These are phyloP conservation scores for Carex kokanica DNA, from an alignment of 176 grass and related monocot genomes.

Conservation along the genomic window DNA sequence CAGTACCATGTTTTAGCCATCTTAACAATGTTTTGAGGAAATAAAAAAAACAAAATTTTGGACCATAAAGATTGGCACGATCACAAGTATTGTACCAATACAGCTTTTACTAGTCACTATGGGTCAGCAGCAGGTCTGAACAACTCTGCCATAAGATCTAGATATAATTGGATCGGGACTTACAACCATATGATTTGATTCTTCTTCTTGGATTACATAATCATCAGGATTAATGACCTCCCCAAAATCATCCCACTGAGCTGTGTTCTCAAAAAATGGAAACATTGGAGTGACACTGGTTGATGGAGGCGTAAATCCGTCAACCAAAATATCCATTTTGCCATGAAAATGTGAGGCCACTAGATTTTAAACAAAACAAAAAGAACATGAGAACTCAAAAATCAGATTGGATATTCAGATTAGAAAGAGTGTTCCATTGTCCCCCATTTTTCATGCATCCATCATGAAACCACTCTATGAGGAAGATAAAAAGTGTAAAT, in stretches of 20 bases:
- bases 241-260: slow-evolving; percentile 97
- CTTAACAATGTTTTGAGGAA: neutral
- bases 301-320: slow-evolving; percentile 84
- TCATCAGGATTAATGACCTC: slow-evolving; percentile 98
- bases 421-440: neutral
- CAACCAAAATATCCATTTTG: slow-evolving; percentile 78
- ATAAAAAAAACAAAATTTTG: neutral
- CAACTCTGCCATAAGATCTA: slow-evolving; percentile 6
- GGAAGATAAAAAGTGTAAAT: neutral
- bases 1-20: neutral
- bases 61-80: neutral
- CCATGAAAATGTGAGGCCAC: slow-evolving; percentile 41
- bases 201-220: slow-evolving; percentile 88
- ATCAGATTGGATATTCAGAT: neutral
- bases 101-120: neutral
- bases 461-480: neutral
- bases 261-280: slow-evolving; percentile 85
- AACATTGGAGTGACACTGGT: slow-evolving; percentile 89
- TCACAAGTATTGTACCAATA: neutral
- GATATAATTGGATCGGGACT: slow-evolving; percentile 34
- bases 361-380: slow-evolving; percentile 35
- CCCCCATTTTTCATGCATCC: neutral
- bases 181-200: slow-evolving; percentile 80
- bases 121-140: neutral
- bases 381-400: neutral